phyloP scores from a whole-genome alignment of 225 moss, liverwort and hornwort species.

The Sphagnum tenellum region DNA sequence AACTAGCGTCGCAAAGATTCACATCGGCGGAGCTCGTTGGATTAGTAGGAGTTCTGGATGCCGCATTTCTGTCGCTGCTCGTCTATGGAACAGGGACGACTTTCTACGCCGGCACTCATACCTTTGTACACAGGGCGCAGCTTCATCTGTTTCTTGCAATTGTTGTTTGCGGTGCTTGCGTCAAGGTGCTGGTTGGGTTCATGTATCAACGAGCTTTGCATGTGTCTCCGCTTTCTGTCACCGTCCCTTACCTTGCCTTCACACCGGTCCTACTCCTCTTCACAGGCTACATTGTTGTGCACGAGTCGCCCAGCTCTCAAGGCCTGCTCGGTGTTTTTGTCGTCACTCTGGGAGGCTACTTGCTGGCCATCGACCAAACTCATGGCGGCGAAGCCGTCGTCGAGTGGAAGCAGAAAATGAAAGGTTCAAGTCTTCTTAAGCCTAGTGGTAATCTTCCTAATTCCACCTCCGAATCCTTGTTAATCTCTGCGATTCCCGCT shows the following conservation, averaged over 20 bases:
- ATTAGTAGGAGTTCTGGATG: slow-evolving; percentile 32
- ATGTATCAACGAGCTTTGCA: slow-evolving; percentile 44
- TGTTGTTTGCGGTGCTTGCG: slow-evolving; percentile 28
- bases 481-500: slow-evolving; percentile 21
- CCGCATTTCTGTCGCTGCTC: slow-evolving; percentile 22
- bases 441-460: no score
- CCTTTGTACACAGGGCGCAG: slow-evolving; percentile 21
- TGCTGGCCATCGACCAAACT: slow-evolving; percentile 32
- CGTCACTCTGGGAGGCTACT: slow-evolving; percentile 38
- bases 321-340: slow-evolving; percentile 28
- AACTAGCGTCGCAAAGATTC: slow-evolving; percentile 32
- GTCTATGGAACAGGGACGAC: slow-evolving; percentile 28
- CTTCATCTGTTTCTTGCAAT: slow-evolving; percentile 20
- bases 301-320: slow-evolving; percentile 36
- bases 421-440: no score
- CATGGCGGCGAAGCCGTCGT: slow-evolving; percentile 15
- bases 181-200: slow-evolving; percentile 33
- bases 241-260: slow-evolving; percentile 39
- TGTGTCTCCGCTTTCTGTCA: slow-evolving; percentile 32
- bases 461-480: slow-evolving; percentile 20
- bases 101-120: slow-evolving; percentile 5
- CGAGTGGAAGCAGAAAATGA: not conserved
- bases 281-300: slow-evolving; percentile 37
- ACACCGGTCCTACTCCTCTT: slow-evolving; percentile 42
- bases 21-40: slow-evolving; percentile 34